Base-by-base conservation (phyloP, 1,139 yeast species). In the Pichia sp. region DNA sequence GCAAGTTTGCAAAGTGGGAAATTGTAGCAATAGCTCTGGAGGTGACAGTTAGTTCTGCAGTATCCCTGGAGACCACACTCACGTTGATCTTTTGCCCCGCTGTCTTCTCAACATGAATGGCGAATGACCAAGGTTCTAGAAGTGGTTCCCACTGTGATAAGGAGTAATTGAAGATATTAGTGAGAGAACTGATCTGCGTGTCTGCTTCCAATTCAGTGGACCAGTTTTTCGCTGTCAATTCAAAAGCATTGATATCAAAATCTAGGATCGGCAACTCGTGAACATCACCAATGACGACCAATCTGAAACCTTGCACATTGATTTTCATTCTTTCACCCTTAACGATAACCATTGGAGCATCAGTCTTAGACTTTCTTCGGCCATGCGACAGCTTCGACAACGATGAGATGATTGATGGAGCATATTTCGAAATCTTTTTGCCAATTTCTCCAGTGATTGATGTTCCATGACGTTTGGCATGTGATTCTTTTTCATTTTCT, bases 61-160 rank as follows among this genome's bases (percentile, higher is more conserved):
- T 59, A 47, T 83, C 72, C 40, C 87, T 66, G 0, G 96, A 82
- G 15, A 75, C 73, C 11, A 88, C 62, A 49, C 84, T 91, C 11
- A 74, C 55, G 34, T 64, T 55, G 27, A 86, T 59, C 10, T 70
- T 68, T 0, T 76, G 71, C 33, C 56, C 51, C 3, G 63, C 62
- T 3, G 55, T 43, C 43, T 69, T 72, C 0, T 83, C 66, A 2
- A 83, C 75, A 55, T 84, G 87, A 14, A 87, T 58, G 0, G 87
- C 78, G 36, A 91, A 64, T 10, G 88, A 82, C 85, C 95, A 84
- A 1, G 91, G 79, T 50, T 93, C 98, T 33, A 91, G 58, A 32
- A 93, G 63, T 0, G 98, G 97, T 50, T 93, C 98, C 99, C 99
- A 93, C 1, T 93, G 76, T 1, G 97, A 87, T 47, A 86, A 77